Evolutionary conservation across 2,329 filamentous ascomycete species (phyloP).

Genomic region (Colletotrichum tamarilloi): DNA sequence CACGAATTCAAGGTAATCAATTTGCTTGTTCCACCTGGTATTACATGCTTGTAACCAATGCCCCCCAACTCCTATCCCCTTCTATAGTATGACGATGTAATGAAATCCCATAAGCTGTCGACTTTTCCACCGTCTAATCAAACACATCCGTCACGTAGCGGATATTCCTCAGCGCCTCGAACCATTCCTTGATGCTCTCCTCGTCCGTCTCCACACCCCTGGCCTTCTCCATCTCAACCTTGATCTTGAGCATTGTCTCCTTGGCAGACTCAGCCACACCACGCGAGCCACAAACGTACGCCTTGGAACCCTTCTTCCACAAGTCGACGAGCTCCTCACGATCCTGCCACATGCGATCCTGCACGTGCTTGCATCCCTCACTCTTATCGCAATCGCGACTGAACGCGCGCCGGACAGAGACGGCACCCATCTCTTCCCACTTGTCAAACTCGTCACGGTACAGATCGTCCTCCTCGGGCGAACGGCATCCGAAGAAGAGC

Average conservation of each 20-base stretch:
- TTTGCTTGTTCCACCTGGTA: background rate
- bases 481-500: constrained; percentile 55
- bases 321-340: constrained; percentile 44
- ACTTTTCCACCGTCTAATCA: constrained; percentile 49
- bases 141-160: constrained; percentile 73
- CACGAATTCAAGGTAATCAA: background rate
- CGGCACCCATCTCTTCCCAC: constrained; percentile 49
- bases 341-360: constrained; percentile 54
- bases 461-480: constrained; percentile 46
- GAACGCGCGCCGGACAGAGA: constrained; percentile 70
- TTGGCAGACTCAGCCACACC: constrained; percentile 55
- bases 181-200: constrained; percentile 57
- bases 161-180: constrained; percentile 62
- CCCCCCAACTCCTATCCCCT: background rate
- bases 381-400: constrained; percentile 53
- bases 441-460: constrained; percentile 40
- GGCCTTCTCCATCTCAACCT: constrained; percentile 41
- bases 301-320: constrained; percentile 56
- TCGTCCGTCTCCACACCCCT: constrained; percentile 46
- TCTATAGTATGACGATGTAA: background rate
- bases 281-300: constrained; percentile 71
- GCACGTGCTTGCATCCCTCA: constrained; percentile 60
- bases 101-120: too few species aligned
- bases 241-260: constrained; percentile 42
- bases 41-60: background rate